phyloP scores from a whole-genome alignment of 2,329 filamentous ascomycete genomes.

The Fusarium circinatum region DNA sequence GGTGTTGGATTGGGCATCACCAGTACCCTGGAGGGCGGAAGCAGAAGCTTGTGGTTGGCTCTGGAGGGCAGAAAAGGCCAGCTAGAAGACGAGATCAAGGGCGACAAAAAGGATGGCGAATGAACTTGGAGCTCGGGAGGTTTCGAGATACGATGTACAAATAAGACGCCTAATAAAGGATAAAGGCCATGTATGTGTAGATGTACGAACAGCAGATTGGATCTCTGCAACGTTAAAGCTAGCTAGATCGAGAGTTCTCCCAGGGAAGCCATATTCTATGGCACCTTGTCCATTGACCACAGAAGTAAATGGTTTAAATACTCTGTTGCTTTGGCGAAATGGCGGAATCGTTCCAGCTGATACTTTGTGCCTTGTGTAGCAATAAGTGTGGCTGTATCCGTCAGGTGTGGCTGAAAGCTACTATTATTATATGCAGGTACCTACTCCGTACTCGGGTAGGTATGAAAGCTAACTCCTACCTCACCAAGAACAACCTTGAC shows the following conservation, averaged over 20 bases:
- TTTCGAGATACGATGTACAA: slow-evolving; percentile 19
- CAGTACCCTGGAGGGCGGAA: slow-evolving; percentile 79
- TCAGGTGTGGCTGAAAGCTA: slow-evolving; percentile 26
- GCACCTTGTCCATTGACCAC: not conserved
- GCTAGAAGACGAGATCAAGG: slow-evolving; percentile 70
- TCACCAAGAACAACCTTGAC: slow-evolving; percentile 7
- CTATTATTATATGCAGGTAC: not conserved
- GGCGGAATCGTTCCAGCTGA: not conserved
- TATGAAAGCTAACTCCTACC: slow-evolving; percentile 7
- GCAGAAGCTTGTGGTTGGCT: slow-evolving; percentile 86
- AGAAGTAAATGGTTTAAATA: not conserved
- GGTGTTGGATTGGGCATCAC: slow-evolving; percentile 82
- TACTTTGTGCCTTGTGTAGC: not conserved
- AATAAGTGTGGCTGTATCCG: slow-evolving; percentile 18
- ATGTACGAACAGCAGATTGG: slow-evolving; percentile 41
- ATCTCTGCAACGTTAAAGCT: not conserved
- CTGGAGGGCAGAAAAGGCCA: slow-evolving; percentile 84
- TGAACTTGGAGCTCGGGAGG: not conserved
- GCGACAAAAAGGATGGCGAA: slow-evolving; percentile 27
- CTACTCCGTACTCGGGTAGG: not conserved
- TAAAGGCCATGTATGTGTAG: slow-evolving; percentile 40
- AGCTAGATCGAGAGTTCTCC: not conserved
- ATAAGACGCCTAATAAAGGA: slow-evolving; percentile 19
- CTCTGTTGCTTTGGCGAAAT: not conserved
- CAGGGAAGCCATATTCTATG: not conserved